Percentiles rank a stretch among this genome's conserved stretches.
Evolutionary conservation across 345 rosid genomes (phyloP).

Genomic region (Chamaenerion angustifolium): DNA sequence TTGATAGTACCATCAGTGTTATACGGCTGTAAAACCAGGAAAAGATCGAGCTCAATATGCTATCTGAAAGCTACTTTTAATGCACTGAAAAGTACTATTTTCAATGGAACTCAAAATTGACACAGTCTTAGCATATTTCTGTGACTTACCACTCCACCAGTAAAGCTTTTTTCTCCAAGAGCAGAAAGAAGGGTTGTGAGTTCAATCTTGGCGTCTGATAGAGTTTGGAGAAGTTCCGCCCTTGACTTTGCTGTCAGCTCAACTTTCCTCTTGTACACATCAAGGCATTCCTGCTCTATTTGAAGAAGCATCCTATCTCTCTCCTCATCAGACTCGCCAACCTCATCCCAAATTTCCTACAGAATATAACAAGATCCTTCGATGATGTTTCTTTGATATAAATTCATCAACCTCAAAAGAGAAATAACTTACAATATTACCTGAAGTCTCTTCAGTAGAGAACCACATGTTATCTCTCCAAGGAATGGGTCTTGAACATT

Average conservation of each 20-base stretch:
- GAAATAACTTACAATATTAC: constrained; percentile 17
- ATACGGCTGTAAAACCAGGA: constrained; percentile 45
- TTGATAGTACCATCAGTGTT: constrained; percentile 70
- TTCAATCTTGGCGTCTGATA: constrained; percentile 76
- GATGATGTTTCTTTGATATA: background rate
- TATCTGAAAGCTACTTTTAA: too few species aligned
- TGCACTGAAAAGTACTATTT: too few species aligned
- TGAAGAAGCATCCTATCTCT: constrained; percentile 89
- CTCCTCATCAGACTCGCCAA: constrained; percentile 88
- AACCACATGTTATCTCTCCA: constrained; percentile 75
- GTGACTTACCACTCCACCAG: constrained; percentile 45
- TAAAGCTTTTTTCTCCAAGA: constrained; percentile 65
- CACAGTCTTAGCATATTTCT: background rate
- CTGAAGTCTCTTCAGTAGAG: constrained; percentile 79
- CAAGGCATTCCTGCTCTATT: constrained; percentile 79
- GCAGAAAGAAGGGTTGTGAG: constrained; percentile 63
- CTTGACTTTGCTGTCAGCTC: constrained; percentile 77
- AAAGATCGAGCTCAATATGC: background rate
- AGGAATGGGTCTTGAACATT: constrained; percentile 62
- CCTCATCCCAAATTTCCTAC: constrained; percentile 98
- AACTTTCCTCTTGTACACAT: constrained; percentile 90
- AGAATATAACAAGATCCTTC: constrained; percentile 2
- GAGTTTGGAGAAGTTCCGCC: constrained; percentile 69
- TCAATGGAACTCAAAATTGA: too few species aligned
- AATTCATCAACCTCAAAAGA: background rate